These are phyloP conservation scores for Saturnispora saitoi DNA, from an alignment of 805 yeast species.

Conservation along the genomic window DNA sequence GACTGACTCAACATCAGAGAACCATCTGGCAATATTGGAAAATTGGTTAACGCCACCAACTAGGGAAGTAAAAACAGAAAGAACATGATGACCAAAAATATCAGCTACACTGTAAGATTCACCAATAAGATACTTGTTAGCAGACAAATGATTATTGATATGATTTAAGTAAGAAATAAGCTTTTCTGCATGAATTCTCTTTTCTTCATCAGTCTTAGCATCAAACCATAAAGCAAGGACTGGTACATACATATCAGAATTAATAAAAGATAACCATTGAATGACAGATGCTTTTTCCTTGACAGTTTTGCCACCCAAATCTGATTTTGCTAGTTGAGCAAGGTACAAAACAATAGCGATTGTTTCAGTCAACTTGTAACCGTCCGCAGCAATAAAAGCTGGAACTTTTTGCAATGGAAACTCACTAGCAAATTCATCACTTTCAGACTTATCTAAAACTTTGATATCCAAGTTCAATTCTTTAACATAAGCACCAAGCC, in stretches of 20 bases:
- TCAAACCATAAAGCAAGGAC: not conserved
- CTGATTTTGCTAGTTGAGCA: conserved; percentile 25
- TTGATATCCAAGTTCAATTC: conserved; percentile 48
- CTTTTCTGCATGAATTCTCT: not conserved
- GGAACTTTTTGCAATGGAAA: conserved; percentile 63
- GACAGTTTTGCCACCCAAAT: conserved; percentile 51
- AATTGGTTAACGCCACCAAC: not conserved
- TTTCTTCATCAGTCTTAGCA: conserved; percentile 9
- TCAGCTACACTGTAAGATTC: conserved; percentile 8
- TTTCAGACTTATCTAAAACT: conserved; percentile 31
- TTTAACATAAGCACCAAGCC: conserved; percentile 43
- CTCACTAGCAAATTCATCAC: conserved; percentile 34
- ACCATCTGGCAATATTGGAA: conserved; percentile 4
- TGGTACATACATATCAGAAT: conserved; percentile 37
- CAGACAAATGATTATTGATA: conserved; percentile 7
- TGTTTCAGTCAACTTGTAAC: conserved; percentile 56
- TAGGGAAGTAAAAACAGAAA: not conserved
- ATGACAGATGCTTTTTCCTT: conserved; percentile 54
- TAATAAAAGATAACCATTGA: conserved; percentile 70
- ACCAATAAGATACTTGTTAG: conserved; percentile 4
- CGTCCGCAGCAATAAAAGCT: conserved; percentile 55
- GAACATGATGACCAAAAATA: not conserved
- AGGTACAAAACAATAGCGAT: conserved; percentile 50
- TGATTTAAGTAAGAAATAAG: not conserved
- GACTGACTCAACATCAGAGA: not conserved